phyloP scores from a whole-genome alignment of 352 stramenopile species.

The Peronospora farinosa region DNA sequence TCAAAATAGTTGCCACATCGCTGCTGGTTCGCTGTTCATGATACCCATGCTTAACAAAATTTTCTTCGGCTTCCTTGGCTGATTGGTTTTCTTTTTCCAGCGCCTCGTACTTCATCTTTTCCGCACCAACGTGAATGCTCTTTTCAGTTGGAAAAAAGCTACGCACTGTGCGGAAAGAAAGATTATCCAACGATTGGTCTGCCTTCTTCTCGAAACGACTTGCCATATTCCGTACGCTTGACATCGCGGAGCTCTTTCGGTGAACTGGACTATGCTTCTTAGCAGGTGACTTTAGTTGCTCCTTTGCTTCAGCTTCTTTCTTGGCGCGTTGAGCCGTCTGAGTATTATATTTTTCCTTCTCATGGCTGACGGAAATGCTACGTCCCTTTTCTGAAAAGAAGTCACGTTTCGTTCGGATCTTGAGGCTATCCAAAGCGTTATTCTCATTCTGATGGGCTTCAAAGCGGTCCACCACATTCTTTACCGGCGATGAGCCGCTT shows the following conservation, averaged over 20 bases:
- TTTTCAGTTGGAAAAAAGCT: slow-evolving; percentile 49
- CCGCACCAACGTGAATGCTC: slow-evolving; percentile 38
- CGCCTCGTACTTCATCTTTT: slow-evolving; percentile 49
- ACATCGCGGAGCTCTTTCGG: slow-evolving; percentile 27
- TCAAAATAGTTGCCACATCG: neutral
- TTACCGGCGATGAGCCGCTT: slow-evolving; percentile 29
- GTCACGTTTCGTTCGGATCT: slow-evolving; percentile 48
- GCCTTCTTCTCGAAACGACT: slow-evolving; percentile 42
- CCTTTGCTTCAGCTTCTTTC: slow-evolving; percentile 20
- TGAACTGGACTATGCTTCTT: slow-evolving; percentile 5
- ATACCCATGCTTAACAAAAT: slow-evolving; percentile 5
- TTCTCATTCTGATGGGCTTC: slow-evolving; percentile 41
- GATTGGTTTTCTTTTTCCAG: slow-evolving; percentile 40
- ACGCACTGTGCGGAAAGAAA: slow-evolving; percentile 47
- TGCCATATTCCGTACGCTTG: slow-evolving; percentile 38
- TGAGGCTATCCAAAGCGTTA: slow-evolving; percentile 40
- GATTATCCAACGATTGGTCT: slow-evolving; percentile 38
- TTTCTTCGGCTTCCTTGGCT: slow-evolving; percentile 25
- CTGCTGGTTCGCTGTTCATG: slow-evolving; percentile 6
- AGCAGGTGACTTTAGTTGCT: slow-evolving; percentile 11
- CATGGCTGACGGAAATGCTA: slow-evolving; percentile 30
- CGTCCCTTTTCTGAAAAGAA: slow-evolving; percentile 44
- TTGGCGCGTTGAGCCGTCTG: slow-evolving; percentile 17
- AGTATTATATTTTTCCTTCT: slow-evolving; percentile 35
- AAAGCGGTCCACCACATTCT: slow-evolving; percentile 47